Conservation (phyloP, 176 grass and related monocot species). For the Avena eriantha region DNA sequence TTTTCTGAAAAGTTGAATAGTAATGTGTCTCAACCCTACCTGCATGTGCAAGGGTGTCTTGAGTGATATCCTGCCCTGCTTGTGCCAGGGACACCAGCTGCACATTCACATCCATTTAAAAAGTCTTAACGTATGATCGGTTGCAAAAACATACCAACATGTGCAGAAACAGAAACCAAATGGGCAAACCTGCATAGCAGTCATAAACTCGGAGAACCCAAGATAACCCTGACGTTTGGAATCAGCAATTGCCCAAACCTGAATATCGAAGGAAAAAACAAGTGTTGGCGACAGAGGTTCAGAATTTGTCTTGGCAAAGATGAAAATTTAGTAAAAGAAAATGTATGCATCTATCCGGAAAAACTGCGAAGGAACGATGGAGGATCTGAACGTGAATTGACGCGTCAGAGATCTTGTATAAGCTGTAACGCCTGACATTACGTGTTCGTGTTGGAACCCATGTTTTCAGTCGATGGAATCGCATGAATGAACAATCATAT, state of each 20-base stretch:
- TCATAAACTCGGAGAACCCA: slow-evolving; percentile 69
- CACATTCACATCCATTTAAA: slow-evolving; percentile 3
- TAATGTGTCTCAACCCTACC: slow-evolving; percentile 34
- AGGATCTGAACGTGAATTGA: too few species aligned
- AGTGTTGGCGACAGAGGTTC: neutral
- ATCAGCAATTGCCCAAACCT: slow-evolving; percentile 84
- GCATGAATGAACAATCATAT: neutral
- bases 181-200: slow-evolving; percentile 66
- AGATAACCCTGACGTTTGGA: slow-evolving; percentile 87
- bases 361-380: neutral
- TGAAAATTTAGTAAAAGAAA: neutral
- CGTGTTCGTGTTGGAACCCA: neutral
- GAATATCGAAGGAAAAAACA: neutral
- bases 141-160: slow-evolving; percentile 42
- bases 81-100: slow-evolving; percentile 84
- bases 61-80: slow-evolving; percentile 69
- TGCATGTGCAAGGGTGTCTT: slow-evolving; percentile 63
- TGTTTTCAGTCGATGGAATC: neutral
- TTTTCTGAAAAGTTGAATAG: neutral
- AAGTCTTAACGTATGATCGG: neutral
- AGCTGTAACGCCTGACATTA: neutral
- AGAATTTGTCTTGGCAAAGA: neutral
- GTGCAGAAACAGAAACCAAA: neutral
- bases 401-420: neutral
- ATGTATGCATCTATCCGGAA: neutral